Percentiles rank a stretch among this genome's conserved stretches.
Evolutionary conservation across 2,329 filamentous ascomycete genomes (phyloP).

Genomic region (Epicoccum nigrum): DNA sequence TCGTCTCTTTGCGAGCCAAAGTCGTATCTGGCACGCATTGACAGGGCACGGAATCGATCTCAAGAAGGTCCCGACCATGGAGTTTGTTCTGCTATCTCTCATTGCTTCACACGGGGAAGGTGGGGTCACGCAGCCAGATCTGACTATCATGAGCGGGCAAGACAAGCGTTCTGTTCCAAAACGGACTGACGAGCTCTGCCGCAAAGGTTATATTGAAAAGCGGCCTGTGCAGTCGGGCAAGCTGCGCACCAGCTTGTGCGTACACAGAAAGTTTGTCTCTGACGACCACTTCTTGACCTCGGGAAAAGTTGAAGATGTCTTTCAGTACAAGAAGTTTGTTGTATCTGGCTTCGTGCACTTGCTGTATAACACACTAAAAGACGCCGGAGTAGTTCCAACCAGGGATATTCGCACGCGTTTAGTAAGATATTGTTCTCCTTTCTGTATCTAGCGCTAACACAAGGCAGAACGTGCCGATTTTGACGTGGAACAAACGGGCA

Average conservation of each 20-base stretch:
- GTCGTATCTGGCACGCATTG: conserved; percentile 65
- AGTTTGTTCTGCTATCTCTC: conserved; percentile 64
- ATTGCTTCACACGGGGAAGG: conserved; percentile 61
- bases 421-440: conserved; percentile 32
- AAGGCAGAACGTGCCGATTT: conserved; percentile 37
- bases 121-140: conserved; percentile 64
- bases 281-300: conserved; percentile 35
- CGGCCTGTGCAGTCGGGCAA: conserved; percentile 48
- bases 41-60: conserved; percentile 65
- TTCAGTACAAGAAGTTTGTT: conserved; percentile 50
- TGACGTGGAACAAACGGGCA: conserved; percentile 48
- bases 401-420: conserved; percentile 59
- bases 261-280: conserved; percentile 58
- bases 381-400: conserved; percentile 58
- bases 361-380: conserved; percentile 57
- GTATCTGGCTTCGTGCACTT: conserved; percentile 57
- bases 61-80: conserved; percentile 58
- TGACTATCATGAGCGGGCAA: conserved; percentile 62
- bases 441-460: conserved; percentile 20
- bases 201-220: conserved; percentile 68
- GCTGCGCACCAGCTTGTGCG: conserved; percentile 62
- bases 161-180: conserved; percentile 69
- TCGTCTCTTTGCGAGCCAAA: conserved; percentile 56
- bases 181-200: conserved; percentile 62
- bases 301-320: conserved; percentile 42